Base-by-base conservation (phyloP, 768 basidiomycete genomes). In the Trichaptum fuscoviolaceum region DNA sequence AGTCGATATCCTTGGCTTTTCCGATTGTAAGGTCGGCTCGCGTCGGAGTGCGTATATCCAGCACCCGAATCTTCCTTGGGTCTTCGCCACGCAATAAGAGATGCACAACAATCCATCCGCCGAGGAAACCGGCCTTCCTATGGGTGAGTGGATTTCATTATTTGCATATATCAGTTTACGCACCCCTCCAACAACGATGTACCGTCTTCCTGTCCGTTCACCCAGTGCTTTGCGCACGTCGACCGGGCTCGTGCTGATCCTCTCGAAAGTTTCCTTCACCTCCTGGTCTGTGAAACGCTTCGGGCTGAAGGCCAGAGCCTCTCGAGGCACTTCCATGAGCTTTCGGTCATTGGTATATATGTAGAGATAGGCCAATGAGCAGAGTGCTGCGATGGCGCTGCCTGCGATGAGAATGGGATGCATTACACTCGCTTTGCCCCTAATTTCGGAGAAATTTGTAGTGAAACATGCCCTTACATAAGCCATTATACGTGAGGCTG, bases 121-220 rank as follows among this genome's bases (percentile, higher is more conserved):
- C 91, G 2, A 92, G 75, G 67, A 92, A 91, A 0, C 91, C 91
- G 4, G 86, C 85, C 90, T 91, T 15, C 42, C 12, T 15, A 20
- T 52, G 3, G 35, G 61, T 27, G 26, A 30, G 12, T 63, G 57
- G 58, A 63, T 60, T 63, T 10, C 25, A 23, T n/a, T 30, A 6
- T 42, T 35, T 27, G 2, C 17, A 10, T 12, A 60, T 8, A 25
- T 58, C 20, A 24, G 17, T 25, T 60, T 58, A 83, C 84, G 68
- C 72, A 90, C 89, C 70, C 91, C 91, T 65, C 91, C 91, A 42
- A 90, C 82, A 4, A 93, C 81, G 66, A 92, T 90, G 73, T 93
- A 92, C 62, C 86, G 80, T 65, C 91, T 81, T 23, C 89, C 90
- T 0, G 91, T 93, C 74, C 80, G 87, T 2, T 85, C 85, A 6